Conservation (phyloP, 148 eudicot genomes). For the Agrostemma githago region DNA sequence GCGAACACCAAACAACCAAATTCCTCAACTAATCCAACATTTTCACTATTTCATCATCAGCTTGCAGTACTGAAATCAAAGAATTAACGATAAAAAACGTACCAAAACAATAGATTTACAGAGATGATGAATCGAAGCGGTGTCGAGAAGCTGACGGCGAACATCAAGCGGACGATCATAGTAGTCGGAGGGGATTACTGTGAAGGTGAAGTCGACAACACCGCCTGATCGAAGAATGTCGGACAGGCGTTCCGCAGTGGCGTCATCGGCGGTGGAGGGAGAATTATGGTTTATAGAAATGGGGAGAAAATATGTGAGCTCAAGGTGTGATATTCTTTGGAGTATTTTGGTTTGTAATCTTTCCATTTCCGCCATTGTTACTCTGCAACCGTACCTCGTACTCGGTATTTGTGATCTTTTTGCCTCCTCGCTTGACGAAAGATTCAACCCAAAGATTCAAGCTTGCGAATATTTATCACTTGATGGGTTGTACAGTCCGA, state of each 20-base stretch:
- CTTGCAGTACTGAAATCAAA: too few relatives aligned
- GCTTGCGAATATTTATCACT: too few relatives aligned
- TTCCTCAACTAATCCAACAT: too few relatives aligned
- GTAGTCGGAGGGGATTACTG: conserved; percentile 61
- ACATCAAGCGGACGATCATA: conserved; percentile 63
- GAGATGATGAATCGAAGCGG: conserved; percentile 80
- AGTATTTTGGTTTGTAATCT: conserved; percentile 56
- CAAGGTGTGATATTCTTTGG: conserved; percentile 47
- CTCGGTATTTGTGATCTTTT: too few relatives aligned
- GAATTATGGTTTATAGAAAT: conserved; percentile 17
- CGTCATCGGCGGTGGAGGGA: conserved; percentile 28
- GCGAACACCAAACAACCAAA: too few relatives aligned
- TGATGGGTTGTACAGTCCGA: too few relatives aligned
- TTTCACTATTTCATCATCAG: too few relatives aligned
- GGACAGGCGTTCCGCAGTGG: conserved; percentile 71
- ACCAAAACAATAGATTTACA: conserved; percentile 98
- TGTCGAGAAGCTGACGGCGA: conserved; percentile 62
- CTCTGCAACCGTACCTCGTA: too few relatives aligned
- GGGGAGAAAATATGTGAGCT: conserved; percentile 30
- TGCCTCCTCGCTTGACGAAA: too few relatives aligned
- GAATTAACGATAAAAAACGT: background rate
- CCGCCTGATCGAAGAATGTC: conserved; percentile 46
- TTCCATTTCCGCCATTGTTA: conserved; percentile 39
- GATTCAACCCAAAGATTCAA: too few relatives aligned
- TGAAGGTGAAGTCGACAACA: conserved; percentile 64